These are phyloP conservation scores for Botrytis hyacinthi DNA, from an alignment of 2,329 filamentous ascomycete species.

Conservation along the genomic window DNA sequence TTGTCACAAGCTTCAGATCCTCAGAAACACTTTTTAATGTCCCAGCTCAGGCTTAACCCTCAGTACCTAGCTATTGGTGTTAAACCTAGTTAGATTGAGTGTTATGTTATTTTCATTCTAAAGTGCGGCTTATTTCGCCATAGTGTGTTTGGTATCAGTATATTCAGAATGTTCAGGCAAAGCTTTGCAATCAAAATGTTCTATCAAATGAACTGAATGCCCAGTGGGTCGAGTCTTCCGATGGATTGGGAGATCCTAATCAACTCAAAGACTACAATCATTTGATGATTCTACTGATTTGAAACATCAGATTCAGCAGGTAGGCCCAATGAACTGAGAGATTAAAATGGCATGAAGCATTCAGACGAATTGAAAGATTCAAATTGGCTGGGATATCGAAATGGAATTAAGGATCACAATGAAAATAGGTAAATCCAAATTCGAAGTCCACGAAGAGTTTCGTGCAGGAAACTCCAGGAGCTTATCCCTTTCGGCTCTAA, in stretches of 20 bases:
- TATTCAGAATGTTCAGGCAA: not conserved
- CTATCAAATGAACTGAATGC: not conserved
- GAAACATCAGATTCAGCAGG: not conserved
- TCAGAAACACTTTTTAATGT: not conserved
- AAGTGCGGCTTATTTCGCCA: not conserved
- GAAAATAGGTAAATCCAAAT: not conserved
- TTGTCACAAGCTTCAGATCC: not conserved
- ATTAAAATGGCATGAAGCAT: not conserved
- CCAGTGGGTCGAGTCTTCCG: not conserved
- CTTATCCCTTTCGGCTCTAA: not conserved
- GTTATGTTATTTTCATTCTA: not conserved
- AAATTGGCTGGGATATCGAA: not conserved
- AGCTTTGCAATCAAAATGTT: not conserved
- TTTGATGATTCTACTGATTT: not conserved
- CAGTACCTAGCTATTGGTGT: not conserved
- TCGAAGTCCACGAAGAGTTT: not conserved
- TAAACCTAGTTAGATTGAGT: rapidly evolving
- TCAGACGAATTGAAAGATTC: not conserved
- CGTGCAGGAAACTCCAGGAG: not conserved
- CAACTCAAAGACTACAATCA: not conserved
- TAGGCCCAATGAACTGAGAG: not conserved
- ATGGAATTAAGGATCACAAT: not conserved
- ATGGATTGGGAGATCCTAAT: not conserved
- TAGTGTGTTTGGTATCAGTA: not conserved
- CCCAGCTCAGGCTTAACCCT: not conserved